Evolutionary conservation across 129 eudicot genomes (phyloP).

Genomic region (Smallanthus sonchifolius): DNA sequence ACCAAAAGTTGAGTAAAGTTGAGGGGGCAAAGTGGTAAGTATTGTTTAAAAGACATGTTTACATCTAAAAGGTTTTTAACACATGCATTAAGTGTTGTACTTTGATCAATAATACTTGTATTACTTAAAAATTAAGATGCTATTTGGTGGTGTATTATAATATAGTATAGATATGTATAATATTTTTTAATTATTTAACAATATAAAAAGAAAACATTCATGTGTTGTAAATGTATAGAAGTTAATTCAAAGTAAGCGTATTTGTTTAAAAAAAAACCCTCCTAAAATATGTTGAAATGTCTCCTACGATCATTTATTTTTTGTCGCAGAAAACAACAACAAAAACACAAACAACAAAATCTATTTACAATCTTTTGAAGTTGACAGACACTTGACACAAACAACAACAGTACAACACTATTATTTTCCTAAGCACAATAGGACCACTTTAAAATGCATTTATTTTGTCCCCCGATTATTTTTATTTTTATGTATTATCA

Average conservation of each 20-base stretch:
- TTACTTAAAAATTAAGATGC: too few species aligned
- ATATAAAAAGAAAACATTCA: neutral
- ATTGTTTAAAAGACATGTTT: too few species aligned
- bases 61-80: too few species aligned
- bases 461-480: neutral
- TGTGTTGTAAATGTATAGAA: neutral
- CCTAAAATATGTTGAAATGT: neutral
- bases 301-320: slow-evolving; percentile 6
- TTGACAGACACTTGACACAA: slow-evolving; percentile 14
- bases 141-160: too few species aligned
- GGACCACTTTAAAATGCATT: neutral
- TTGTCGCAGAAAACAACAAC: neutral
- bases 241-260: neutral
- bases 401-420: neutral
- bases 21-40: too few species aligned
- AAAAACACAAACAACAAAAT: neutral
- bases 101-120: too few species aligned
- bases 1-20: too few species aligned
- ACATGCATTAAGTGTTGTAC: too few species aligned
- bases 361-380: slow-evolving; percentile 10
- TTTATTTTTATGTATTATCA: neutral
- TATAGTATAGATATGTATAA: too few species aligned
- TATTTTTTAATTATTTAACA: neutral
- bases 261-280: neutral
- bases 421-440: neutral